Percentiles rank a stretch among this genome's conserved stretches.
Evolutionary conservation across 2,329 filamentous ascomycete genomes (phyloP).

Genomic region (Microdochium nivale): DNA sequence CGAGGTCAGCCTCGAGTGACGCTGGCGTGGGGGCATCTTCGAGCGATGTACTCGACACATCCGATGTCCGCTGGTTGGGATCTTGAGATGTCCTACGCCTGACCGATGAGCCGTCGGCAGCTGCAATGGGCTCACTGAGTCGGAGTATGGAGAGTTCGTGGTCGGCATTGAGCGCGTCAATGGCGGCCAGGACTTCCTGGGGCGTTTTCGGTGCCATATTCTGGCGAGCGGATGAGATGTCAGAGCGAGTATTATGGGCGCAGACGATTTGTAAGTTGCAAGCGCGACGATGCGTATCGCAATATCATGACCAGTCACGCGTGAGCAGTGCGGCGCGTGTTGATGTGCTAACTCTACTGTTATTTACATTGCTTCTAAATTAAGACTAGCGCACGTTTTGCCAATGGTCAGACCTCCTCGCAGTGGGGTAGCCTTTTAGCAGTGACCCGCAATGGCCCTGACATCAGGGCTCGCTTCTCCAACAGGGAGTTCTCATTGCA

Average conservation of each 20-base stretch:
- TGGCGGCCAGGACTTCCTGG: conserved; percentile 33
- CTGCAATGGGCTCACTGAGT: conserved; percentile 61
- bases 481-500: too few species aligned
- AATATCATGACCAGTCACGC: not conserved
- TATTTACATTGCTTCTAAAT: not conserved
- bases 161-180: conserved; percentile 45
- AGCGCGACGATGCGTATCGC: not conserved
- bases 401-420: too few species aligned
- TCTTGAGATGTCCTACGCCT: conserved; percentile 29
- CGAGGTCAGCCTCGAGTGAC: conserved; percentile 72
- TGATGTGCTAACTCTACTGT: not conserved
- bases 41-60: conserved; percentile 57
- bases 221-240: not conserved
- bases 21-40: conserved; percentile 60
- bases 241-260: not conserved
- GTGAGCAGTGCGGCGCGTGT: not conserved
- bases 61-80: conserved; percentile 54
- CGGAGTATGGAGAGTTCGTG: conserved; percentile 66
- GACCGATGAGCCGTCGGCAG: not conserved
- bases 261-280: not conserved
- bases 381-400: not conserved
- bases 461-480: not conserved
- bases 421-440: too few species aligned
- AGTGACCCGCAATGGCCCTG: not conserved
- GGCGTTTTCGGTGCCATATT: conserved; percentile 12